These are phyloP conservation scores for Mortierella hygrophila DNA, from an alignment of 192 early-diverging fungal species.

Conservation along the genomic window DNA sequence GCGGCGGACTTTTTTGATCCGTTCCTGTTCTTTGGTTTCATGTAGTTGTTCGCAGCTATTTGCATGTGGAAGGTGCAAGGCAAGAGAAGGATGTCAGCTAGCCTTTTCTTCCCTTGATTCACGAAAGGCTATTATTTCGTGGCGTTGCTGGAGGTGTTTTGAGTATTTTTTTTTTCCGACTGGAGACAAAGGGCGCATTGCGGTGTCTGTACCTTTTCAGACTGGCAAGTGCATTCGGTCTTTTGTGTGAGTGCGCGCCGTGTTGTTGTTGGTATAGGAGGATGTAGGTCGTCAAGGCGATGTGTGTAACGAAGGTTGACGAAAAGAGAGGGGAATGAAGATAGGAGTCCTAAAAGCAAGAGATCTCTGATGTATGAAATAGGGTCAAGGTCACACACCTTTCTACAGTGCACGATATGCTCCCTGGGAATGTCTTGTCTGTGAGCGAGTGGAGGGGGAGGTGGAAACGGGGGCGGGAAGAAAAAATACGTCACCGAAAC, in stretches of 20 bases:
- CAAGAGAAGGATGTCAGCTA: background rate
- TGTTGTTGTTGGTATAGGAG: background rate
- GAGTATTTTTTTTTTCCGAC: background rate
- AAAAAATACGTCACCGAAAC: background rate
- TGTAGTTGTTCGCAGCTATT: conserved; percentile 15
- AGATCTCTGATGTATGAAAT: no score
- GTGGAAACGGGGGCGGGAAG: background rate
- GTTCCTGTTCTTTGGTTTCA: conserved; percentile 52
- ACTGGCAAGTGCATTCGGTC: background rate
- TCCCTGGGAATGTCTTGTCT: no score
- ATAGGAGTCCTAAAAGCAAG: no score
- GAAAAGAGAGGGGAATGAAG: background rate
- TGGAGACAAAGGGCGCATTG: background rate
- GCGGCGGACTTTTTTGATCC: conserved; percentile 37
- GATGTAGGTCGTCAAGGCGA: background rate
- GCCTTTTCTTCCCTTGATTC: background rate
- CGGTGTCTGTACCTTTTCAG: background rate
- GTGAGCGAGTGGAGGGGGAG: no score
- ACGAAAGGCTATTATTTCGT: background rate
- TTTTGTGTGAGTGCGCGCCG: background rate
- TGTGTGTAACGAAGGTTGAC: background rate
- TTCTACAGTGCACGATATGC: no score
- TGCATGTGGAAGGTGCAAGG: background rate
- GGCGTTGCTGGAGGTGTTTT: background rate
- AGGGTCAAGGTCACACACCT: no score